Percentiles rank a stretch among this genome's conserved stretches.
phyloP scores from a whole-genome alignment of 495 filamentous ascomycete species.

The Penicillium canescens region DNA sequence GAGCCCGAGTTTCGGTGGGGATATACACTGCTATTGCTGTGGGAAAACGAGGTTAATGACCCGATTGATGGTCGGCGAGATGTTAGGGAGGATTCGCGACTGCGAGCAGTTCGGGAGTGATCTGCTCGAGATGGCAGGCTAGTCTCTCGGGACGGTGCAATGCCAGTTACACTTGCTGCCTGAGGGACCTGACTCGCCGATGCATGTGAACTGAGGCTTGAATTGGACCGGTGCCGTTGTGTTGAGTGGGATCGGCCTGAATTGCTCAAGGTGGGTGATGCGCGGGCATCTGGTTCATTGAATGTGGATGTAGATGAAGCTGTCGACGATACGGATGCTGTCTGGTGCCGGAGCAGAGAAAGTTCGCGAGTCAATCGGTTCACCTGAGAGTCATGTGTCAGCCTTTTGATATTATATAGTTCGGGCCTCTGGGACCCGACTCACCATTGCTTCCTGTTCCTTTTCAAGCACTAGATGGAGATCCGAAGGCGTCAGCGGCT shows the following conservation, averaged over 20 bases:
- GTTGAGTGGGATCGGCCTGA: conserved; percentile 56
- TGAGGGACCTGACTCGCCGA: conserved; percentile 46
- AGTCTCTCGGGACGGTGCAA: conserved; percentile 48
- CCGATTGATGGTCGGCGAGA: conserved; percentile 44
- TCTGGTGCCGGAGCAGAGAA: conserved; percentile 73
- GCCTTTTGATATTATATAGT: conserved; percentile 6
- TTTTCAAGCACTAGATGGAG: conserved; percentile 85
- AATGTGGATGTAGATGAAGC: conserved; percentile 71
- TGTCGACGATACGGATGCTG: conserved; percentile 79
- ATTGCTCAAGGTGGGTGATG: conserved; percentile 49
- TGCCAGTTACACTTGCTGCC: conserved; percentile 46
- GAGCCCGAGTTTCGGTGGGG: conserved; percentile 34
- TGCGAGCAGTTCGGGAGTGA: conserved; percentile 28
- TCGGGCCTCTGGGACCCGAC: conserved; percentile 18
- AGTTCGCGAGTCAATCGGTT: conserved; percentile 91
- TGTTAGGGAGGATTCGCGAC: conserved; percentile 44
- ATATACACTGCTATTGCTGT: conserved; percentile 27
- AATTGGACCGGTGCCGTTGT: conserved; percentile 65
- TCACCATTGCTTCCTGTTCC: conserved; percentile 91
- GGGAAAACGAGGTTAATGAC: conserved; percentile 34
- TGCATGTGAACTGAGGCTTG: conserved; percentile 55
- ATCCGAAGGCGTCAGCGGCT: conserved; percentile 82
- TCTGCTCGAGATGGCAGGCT: conserved; percentile 26
- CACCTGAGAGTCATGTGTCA: conserved; percentile 53
- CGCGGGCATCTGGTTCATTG: conserved; percentile 49